These are phyloP conservation scores for Globisporangium camurandrum DNA, from an alignment of 352 stramenopile species.

Conservation along the genomic window DNA sequence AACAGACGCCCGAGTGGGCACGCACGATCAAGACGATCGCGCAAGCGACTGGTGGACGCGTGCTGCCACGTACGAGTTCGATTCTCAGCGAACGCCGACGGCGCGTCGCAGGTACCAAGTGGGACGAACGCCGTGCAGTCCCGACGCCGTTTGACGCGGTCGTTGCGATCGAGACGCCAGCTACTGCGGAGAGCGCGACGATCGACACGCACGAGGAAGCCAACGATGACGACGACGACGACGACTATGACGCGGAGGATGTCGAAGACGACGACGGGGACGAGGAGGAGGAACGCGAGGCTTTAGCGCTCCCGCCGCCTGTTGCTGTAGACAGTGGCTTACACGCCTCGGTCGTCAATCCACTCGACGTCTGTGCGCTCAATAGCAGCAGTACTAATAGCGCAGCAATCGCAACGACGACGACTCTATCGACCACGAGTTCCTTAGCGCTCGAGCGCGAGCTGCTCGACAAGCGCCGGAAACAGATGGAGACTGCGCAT, in stretches of 20 bases:
- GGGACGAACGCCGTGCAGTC: slow-evolving; percentile 7
- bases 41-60: slow-evolving; percentile 14
- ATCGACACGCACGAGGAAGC: too few relatives aligned
- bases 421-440: slow-evolving; percentile 8
- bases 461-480: slow-evolving; percentile 59
- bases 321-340: too few relatives aligned
- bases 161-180: not conserved
- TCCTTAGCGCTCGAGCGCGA: slow-evolving; percentile 63
- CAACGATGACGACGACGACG: not conserved
- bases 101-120: slow-evolving; percentile 10
- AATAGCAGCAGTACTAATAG: too few relatives aligned
- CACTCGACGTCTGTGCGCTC: too few relatives aligned
- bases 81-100: too few relatives aligned
- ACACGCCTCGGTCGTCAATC: too few relatives aligned
- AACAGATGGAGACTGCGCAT: slow-evolving; percentile 66
- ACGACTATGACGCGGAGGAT: not conserved
- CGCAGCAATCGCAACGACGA: too few relatives aligned
- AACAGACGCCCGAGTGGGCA: slow-evolving; percentile 55
- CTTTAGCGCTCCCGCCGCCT: too few relatives aligned
- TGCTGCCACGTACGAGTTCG: too few relatives aligned
- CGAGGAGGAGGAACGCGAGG: not conserved
- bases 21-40: slow-evolving; percentile 20
- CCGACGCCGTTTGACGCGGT: not conserved
- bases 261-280: slow-evolving; percentile 3
- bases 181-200: too few relatives aligned